Percentiles rank a stretch among this genome's conserved stretches.
Conservation (phyloP, 768 basidiomycete genomes). For the Termitomyces sp. region DNA sequence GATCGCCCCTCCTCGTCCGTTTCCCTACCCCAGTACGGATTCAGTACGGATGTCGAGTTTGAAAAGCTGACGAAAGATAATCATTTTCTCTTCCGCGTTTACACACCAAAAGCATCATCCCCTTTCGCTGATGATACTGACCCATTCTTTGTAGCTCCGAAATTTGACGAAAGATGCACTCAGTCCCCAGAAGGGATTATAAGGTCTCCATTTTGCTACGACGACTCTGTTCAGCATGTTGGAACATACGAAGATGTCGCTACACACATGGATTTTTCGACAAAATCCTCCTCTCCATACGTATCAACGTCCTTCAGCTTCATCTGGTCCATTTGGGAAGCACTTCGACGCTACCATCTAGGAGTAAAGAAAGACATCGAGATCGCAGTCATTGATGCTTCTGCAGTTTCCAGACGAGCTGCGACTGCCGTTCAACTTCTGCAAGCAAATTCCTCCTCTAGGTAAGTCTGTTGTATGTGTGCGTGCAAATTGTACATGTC, state of each 20-base stretch:
- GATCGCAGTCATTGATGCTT: slow-evolving; percentile 76
- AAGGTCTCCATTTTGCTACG: not conserved
- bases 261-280: slow-evolving; percentile 76
- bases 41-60: slow-evolving; percentile 61
- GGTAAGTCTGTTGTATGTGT: slow-evolving; percentile 42
- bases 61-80: slow-evolving; percentile 58
- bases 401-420: slow-evolving; percentile 50
- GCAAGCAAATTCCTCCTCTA: slow-evolving; percentile 43
- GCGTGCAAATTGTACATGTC: not conserved
- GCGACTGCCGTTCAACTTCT: slow-evolving; percentile 67
- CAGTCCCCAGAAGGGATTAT: slow-evolving; percentile 29
- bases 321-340: slow-evolving; percentile 82
- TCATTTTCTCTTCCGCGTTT: slow-evolving; percentile 76
- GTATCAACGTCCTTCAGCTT: slow-evolving; percentile 80
- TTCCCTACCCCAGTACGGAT: slow-evolving; percentile 70
- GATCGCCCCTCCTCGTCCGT: slow-evolving; percentile 10
- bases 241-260: slow-evolving; percentile 59
- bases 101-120: slow-evolving; percentile 65
- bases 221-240: slow-evolving; percentile 4
- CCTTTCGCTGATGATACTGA: slow-evolving; percentile 51
- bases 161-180: slow-evolving; percentile 50
- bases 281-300: slow-evolving; percentile 63
- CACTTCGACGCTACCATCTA: slow-evolving; percentile 66
- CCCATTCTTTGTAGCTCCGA: slow-evolving; percentile 67
- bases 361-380: slow-evolving; percentile 74